These are phyloP conservation scores for Penicillium cinerascens DNA, from an alignment of 495 filamentous ascomycete species.

Conservation along the genomic window DNA sequence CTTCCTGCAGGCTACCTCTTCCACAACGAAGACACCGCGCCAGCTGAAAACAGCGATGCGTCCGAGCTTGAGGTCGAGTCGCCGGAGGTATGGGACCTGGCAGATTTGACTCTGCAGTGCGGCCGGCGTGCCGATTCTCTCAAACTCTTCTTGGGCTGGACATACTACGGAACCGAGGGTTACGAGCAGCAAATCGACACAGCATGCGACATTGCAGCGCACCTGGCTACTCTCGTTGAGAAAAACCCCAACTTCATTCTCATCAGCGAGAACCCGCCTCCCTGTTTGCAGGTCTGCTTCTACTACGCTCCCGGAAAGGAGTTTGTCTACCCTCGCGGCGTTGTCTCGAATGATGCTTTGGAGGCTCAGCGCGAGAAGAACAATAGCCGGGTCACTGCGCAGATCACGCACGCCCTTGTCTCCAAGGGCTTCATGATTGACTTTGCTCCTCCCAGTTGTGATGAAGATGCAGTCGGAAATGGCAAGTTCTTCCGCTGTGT, in stretches of 20 bases:
- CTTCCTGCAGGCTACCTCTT: slow-evolving; percentile 87
- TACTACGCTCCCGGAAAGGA: slow-evolving; percentile 65
- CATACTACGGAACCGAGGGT: slow-evolving; percentile 73
- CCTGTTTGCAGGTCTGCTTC: slow-evolving; percentile 93
- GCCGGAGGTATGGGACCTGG: slow-evolving; percentile 80
- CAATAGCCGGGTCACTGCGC: slow-evolving; percentile 67
- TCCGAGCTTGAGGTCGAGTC: slow-evolving; percentile 34
- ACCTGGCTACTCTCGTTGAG: slow-evolving; percentile 58
- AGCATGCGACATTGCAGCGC: slow-evolving; percentile 63
- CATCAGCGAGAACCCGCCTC: slow-evolving; percentile 71
- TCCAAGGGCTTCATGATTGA: slow-evolving; percentile 87
- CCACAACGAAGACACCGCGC: slow-evolving; percentile 50
- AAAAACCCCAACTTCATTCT: slow-evolving; percentile 59
- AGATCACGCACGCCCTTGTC: slow-evolving; percentile 63
- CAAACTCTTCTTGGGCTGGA: slow-evolving; percentile 84
- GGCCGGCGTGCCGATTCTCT: slow-evolving; percentile 80
- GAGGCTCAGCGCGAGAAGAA: slow-evolving; percentile 48
- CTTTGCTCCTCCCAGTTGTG: slow-evolving; percentile 67
- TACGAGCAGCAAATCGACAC: slow-evolving; percentile 61
- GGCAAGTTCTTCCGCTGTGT: slow-evolving; percentile 89
- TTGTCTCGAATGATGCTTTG: slow-evolving; percentile 35
- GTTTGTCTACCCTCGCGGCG: slow-evolving; percentile 38
- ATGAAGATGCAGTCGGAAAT: slow-evolving; percentile 50
- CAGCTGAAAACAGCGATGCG: slow-evolving; percentile 13
- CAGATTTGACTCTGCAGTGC: slow-evolving; percentile 89